These are phyloP conservation scores for Sporisorium sorghi DNA, from an alignment of 1,284 basidiomycete species.

Conservation along the genomic window DNA sequence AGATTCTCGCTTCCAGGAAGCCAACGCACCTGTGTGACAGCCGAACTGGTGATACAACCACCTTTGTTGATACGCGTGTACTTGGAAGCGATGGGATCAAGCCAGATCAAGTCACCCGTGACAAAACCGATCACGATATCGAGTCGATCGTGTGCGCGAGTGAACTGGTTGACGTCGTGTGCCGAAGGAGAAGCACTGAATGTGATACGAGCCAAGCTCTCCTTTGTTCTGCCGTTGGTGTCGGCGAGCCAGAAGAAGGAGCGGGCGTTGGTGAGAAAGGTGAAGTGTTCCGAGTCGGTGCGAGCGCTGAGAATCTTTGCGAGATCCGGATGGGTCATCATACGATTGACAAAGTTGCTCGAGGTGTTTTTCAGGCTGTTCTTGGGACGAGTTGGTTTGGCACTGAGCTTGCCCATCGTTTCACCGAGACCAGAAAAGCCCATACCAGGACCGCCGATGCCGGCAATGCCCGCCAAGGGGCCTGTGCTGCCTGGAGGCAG, in stretches of 20 bases:
- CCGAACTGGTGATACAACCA: conserved; percentile 81
- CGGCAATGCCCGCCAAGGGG: conserved; percentile 46
- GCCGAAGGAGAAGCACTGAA: conserved; percentile 82
- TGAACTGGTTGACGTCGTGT: conserved; percentile 84
- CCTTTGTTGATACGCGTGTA: conserved; percentile 93
- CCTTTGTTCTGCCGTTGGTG: conserved; percentile 49
- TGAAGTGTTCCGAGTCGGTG: conserved; percentile 74
- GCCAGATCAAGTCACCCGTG: conserved; percentile 83
- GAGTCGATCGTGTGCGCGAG: conserved; percentile 80
- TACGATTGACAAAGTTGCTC: conserved; percentile 86
- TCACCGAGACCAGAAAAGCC: conserved; percentile 48
- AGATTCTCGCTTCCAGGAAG: conserved; percentile 79
- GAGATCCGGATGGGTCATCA: conserved; percentile 82
- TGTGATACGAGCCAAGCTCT: conserved; percentile 81
- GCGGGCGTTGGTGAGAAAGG: conserved; percentile 59
- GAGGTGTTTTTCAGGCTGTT: conserved; percentile 87
- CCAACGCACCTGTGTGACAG: conserved; percentile 87
- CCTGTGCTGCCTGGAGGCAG: conserved; percentile 35
- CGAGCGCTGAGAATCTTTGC: conserved; percentile 76
- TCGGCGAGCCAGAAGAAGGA: conserved; percentile 60
- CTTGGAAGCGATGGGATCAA: conserved; percentile 83
- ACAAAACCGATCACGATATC: conserved; percentile 93
- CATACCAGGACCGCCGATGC: conserved; percentile 46
- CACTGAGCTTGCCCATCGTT: conserved; percentile 44
- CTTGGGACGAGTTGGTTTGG: conserved; percentile 76